Conservation (phyloP, 768 basidiomycete species). For the Phylloporus scabripes region DNA sequence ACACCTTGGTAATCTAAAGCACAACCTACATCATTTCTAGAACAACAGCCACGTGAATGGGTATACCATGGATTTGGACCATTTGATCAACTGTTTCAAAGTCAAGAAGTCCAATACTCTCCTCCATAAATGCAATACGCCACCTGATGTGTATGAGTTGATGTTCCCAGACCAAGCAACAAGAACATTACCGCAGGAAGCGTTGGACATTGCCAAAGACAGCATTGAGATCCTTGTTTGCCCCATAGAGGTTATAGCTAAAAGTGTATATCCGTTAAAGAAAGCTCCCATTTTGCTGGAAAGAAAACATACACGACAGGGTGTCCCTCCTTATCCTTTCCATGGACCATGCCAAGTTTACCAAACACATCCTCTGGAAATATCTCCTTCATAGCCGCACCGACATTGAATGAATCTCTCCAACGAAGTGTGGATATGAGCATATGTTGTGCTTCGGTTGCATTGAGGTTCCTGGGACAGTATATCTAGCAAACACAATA, state of each 20-base stretch:
- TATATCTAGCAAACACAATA: neutral
- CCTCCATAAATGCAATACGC: constrained; percentile 77
- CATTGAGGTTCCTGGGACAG: constrained; percentile 44
- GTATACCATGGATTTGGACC: constrained; percentile 65
- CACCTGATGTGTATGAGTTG: constrained; percentile 43
- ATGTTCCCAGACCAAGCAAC: neutral
- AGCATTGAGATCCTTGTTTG: constrained; percentile 54
- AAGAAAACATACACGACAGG: constrained; percentile 57
- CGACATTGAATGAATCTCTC: constrained; percentile 62
- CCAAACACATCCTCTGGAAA: constrained; percentile 63
- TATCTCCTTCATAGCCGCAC: constrained; percentile 51
- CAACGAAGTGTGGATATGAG: constrained; percentile 63
- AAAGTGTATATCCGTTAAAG: neutral
- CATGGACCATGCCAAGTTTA: constrained; percentile 56
- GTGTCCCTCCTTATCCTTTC: constrained; percentile 63
- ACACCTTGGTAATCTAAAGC: constrained; percentile 71
- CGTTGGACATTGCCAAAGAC: constrained; percentile 74
- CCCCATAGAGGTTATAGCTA: constrained; percentile 80
- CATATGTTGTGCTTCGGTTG: constrained; percentile 56
- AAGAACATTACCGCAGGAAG: constrained; percentile 57
- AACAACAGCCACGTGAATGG: neutral
- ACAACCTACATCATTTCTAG: neutral
- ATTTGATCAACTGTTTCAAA: constrained; percentile 70
- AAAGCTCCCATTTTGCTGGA: neutral
- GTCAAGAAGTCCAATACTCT: constrained; percentile 55